Conservation (phyloP, 2,329 filamentous ascomycete species). For the Fusarium piperis region DNA sequence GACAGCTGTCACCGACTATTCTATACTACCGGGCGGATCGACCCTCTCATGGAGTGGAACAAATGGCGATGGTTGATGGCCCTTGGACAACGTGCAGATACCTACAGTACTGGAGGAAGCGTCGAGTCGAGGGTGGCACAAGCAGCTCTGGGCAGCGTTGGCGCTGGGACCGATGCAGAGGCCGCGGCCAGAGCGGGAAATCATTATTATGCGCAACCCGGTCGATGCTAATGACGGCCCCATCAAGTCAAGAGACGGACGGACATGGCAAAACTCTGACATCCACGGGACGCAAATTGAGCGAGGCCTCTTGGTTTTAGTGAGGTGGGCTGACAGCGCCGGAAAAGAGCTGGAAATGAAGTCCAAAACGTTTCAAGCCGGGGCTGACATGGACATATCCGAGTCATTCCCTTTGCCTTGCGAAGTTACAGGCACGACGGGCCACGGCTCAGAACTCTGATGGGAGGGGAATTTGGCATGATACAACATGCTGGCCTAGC, state of each 20-base stretch:
- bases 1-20: constrained; percentile 15
- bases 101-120: background rate
- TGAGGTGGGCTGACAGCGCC: background rate
- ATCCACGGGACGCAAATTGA: background rate
- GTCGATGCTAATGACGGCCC: background rate
- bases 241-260: background rate
- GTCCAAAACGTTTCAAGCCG: background rate
- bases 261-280: background rate
- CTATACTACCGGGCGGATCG: background rate
- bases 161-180: constrained; percentile 20
- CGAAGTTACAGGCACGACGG: background rate
- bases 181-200: constrained; percentile 31
- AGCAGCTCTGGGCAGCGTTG: constrained; percentile 11
- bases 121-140: constrained; percentile 4
- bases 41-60: constrained; percentile 1
- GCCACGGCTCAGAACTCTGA: background rate
- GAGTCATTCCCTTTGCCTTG: background rate
- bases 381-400: background rate
- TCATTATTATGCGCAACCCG: constrained; percentile 23
- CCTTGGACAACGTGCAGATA: background rate
- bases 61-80: background rate
- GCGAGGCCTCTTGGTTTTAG: background rate
- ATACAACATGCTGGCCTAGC: constrained; percentile 9
- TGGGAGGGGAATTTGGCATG: background rate
- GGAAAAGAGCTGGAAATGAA: background rate